phyloP scores from a whole-genome alignment of 331 rosid species.

The Stylosanthes scabra region DNA sequence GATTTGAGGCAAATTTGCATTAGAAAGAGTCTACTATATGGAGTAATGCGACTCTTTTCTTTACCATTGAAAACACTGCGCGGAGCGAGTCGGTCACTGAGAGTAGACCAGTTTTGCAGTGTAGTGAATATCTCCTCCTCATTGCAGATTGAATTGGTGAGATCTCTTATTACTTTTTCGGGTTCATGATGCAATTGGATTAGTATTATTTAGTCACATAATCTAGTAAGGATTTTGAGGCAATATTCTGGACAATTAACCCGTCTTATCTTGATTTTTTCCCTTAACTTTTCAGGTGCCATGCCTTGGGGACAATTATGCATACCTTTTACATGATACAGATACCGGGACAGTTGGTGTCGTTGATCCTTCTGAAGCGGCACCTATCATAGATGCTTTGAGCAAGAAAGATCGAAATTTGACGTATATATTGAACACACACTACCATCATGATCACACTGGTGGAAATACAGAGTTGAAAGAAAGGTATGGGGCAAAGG shows the following conservation, averaged over 20 bases:
- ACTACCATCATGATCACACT: constrained; percentile 92
- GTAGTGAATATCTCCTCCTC: constrained; percentile 80
- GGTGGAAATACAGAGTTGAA: constrained; percentile 93
- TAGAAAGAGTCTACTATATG: constrained; percentile 77
- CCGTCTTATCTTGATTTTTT: constrained; percentile 1
- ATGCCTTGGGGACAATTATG: constrained; percentile 88
- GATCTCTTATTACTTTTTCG: constrained; percentile 12
- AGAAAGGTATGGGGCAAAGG: constrained; percentile 97
- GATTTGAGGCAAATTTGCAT: constrained; percentile 78
- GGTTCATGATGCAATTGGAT: constrained; percentile 25
- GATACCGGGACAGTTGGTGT: constrained; percentile 98
- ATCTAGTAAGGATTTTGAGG: constrained; percentile 9
- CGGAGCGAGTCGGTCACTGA: constrained; percentile 87
- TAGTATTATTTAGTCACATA: not conserved
- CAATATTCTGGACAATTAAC: not conserved
- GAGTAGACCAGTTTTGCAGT: constrained; percentile 90
- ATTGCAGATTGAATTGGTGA: constrained; percentile 91
- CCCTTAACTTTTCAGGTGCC: constrained; percentile 70
- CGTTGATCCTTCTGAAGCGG: constrained; percentile 97
- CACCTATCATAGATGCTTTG: constrained; percentile 83
- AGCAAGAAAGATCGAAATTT: constrained; percentile 81
- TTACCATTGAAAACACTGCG: constrained; percentile 86
- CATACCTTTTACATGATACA: constrained; percentile 85
- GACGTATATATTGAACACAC: constrained; percentile 92
- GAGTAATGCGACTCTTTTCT: constrained; percentile 76